A percentile compares a stretch with the other conserved stretches of the same genome.
Evolutionary conservation across 2,329 filamentous ascomycete species (phyloP).

Genomic region (Fusarium tjaetaba): DNA sequence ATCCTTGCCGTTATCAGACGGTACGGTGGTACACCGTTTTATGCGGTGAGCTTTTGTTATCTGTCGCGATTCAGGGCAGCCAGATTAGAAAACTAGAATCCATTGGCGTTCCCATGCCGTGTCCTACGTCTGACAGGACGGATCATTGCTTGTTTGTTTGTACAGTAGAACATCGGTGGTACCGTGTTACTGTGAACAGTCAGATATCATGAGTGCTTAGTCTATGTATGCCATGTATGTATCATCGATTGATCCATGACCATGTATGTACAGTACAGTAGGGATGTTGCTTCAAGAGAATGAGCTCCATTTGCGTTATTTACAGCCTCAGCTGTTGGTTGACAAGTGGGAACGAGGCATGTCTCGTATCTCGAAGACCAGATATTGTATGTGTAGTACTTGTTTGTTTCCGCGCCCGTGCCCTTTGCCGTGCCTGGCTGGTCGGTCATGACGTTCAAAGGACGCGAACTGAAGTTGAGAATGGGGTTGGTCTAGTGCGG

Average conservation of each 20-base stretch:
- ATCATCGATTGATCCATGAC: neutral
- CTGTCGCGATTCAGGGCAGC: slow-evolving; percentile 22
- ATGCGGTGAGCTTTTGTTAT: slow-evolving; percentile 10
- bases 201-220: neutral
- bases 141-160: neutral
- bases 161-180: neutral
- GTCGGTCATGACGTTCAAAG: slow-evolving; percentile 32
- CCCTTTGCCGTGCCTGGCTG: neutral
- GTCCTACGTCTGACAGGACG: neutral
- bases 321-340: slow-evolving; percentile 12
- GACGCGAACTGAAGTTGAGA: slow-evolving; percentile 20
- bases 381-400: neutral
- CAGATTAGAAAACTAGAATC: slow-evolving; percentile 11
- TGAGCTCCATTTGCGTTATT: slow-evolving; percentile 28
- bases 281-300: neutral
- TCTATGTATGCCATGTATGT: neutral
- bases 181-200: neutral
- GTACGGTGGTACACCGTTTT: slow-evolving; percentile 24
- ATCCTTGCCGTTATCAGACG: slow-evolving; percentile 33
- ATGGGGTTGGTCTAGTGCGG: slow-evolving; percentile 34
- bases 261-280: neutral
- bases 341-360: slow-evolving; percentile 24
- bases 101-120: slow-evolving; percentile 8
- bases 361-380: slow-evolving; percentile 10
- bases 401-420: neutral